Percentiles rank a stretch among this genome's conserved stretches.
These are phyloP conservation scores for Lipomyces sp. DNA, from an alignment of 805 yeast species.

Conservation along the genomic window DNA sequence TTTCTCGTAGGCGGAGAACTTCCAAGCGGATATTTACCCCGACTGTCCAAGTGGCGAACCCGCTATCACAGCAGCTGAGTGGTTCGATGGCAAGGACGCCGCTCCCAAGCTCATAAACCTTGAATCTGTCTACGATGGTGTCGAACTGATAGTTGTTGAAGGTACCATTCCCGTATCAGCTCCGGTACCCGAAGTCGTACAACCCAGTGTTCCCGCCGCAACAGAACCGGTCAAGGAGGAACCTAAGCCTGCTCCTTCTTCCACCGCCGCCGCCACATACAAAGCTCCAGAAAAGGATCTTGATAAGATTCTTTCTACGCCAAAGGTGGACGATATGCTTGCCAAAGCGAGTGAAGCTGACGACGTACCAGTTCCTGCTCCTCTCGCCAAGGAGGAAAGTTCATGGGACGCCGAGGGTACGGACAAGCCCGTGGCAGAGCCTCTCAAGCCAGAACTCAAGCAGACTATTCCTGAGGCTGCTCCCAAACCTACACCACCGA, in stretches of 20 bases:
- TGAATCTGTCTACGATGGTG: constrained; percentile 61
- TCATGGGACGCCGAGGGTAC: constrained; percentile 49
- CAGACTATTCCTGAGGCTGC: constrained; percentile 15
- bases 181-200: constrained; percentile 29
- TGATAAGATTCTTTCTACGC: constrained; percentile 55
- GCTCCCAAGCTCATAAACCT: constrained; percentile 78
- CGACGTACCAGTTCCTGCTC: constrained; percentile 41
- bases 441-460: constrained; percentile 3
- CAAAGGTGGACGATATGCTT: constrained; percentile 55
- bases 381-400: constrained; percentile 38
- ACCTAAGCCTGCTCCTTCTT: constrained; percentile 39
- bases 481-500: constrained; percentile 5
- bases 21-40: constrained; percentile 91
- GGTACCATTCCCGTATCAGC: constrained; percentile 24
- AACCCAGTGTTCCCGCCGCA: constrained; percentile 19
- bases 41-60: constrained; percentile 83
- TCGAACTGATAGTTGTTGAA: constrained; percentile 26
- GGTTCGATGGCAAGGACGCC: constrained; percentile 77
- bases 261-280: constrained; percentile 41
- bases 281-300: constrained; percentile 52
- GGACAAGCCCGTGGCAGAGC: constrained; percentile 25
- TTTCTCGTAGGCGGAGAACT: constrained; percentile 65
- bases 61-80: constrained; percentile 78
- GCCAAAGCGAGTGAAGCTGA: constrained; percentile 55
- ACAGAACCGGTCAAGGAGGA: constrained; percentile 26